Base-by-base conservation (phyloP, 23 red algal genomes). In the Gracilariopsis chorda region DNA sequence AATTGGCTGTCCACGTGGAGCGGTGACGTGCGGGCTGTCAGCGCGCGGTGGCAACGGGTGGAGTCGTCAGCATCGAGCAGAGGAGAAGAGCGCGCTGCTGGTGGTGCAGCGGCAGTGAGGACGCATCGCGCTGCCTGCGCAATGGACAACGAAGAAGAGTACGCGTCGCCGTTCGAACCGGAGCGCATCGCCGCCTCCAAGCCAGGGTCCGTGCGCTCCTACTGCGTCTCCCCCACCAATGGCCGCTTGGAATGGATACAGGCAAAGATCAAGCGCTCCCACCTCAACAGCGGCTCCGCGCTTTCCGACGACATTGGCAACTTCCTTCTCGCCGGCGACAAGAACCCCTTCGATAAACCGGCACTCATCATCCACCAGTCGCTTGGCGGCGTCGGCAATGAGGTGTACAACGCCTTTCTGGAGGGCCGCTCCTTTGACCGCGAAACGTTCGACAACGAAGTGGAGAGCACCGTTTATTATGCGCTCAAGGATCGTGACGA, bases 221-320 rank as follows among this genome's bases (percentile, higher is more conserved):
- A 60, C 75, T 95, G 92, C 92, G 83, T 79, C 52, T 78, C 61
- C 19, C 92, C 92, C 25, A 85, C 82, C 59, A 95, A 90, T 72
- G 92, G 92, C 45, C 84, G 92, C 4, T 47, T 95, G 23, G 92
- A 95, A 48, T 95, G 92, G 92, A 40, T 95, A 14, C 77, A 89
- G 61, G 92, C 92, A 7, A 29, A 17, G 24, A 49, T 95, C 17
- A 42, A 29, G 14, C 67, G 40, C 48, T 4, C 0, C 21, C 79
- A 70, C 48, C 92, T 95, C 48, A 78, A 90, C 53, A 51, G 35
- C 48, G 92, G 92, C 52, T 44, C 51, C 51, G 20, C 62, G 45
- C 72, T 95, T 16, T 24, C 84, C 51, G 68, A 82, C 2, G 17
- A 65, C 61, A 76, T 95, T 28, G 57, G 32, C 4, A 21, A 84